phyloP scores from a whole-genome alignment of 2,329 filamentous ascomycete species.

The Pyrenophora teres region DNA sequence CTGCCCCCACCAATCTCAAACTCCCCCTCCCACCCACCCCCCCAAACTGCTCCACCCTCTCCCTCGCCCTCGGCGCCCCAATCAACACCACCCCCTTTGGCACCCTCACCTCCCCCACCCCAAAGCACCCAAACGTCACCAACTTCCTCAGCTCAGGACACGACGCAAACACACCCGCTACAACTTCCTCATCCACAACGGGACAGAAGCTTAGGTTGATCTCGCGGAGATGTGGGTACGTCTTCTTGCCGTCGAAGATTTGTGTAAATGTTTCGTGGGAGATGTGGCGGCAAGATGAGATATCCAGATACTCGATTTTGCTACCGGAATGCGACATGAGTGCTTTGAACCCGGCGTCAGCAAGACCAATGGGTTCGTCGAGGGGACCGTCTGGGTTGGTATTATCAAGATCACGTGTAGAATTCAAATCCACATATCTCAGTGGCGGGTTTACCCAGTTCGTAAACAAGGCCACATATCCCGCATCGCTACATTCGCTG shows the following conservation, averaged over 20 bases:
- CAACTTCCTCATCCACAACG: conserved; percentile 66
- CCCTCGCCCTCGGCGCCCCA: conserved; percentile 63
- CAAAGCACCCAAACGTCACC: conserved; percentile 67
- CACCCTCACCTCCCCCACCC: conserved; percentile 60
- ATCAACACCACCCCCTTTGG: conserved; percentile 64
- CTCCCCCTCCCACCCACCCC: conserved; percentile 21
- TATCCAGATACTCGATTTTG: conserved; percentile 68
- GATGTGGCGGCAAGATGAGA: conserved; percentile 87
- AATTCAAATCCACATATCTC: conserved; percentile 72
- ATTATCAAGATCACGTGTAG: conserved; percentile 77
- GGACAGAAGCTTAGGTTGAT: conserved; percentile 81
- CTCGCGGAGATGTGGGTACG: conserved; percentile 70
- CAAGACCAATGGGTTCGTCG: conserved; percentile 68
- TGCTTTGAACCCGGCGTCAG: conserved; percentile 74
- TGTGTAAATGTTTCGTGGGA: conserved; percentile 71
- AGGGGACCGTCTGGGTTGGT: conserved; percentile 66
- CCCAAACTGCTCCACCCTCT: conserved; percentile 59
- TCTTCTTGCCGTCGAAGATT: conserved; percentile 66
- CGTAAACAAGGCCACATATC: conserved; percentile 73
- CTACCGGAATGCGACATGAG: conserved; percentile 82
- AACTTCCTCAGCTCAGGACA: conserved; percentile 65
- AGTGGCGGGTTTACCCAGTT: conserved; percentile 77
- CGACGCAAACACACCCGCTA: conserved; percentile 66
- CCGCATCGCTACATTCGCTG: conserved; percentile 73
- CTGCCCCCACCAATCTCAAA: conserved; percentile 13